Evolutionary conservation across 495 filamentous ascomycete species (phyloP), one percentile per base, ranked within the genome.

Genomic region (Penicillium longicatenatum): DNA sequence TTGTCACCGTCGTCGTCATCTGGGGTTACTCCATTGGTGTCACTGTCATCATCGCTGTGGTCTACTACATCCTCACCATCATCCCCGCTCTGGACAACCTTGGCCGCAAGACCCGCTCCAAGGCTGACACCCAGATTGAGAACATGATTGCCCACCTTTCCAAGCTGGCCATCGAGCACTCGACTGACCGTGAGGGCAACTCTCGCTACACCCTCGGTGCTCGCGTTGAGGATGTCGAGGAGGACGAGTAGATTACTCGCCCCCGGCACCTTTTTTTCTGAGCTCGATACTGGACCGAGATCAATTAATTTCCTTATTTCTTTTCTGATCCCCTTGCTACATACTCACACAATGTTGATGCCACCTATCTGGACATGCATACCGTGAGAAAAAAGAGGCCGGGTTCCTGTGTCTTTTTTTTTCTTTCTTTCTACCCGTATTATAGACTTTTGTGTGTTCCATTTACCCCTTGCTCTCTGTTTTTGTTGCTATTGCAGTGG

Each of bases 21-120:
- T 93, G 89, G 89, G 79, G 73, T 35, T 91, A 88, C 82, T 89
- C 86, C 39, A 89, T 91, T 60, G 87, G 83, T 77, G 86, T 90
- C 59, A 89, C 85, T 52, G 82, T 92, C 70, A 82, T 91, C 76
- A 86, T 90, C 67, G 88, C 89, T 57, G 87, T 91, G 61, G 82
- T 89, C 66, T 91, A 92, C 79, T 89, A 84, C 76, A 67, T 88
- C 65, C 81, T 92, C 70, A 88, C 86, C 76, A 75, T 80, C 65
- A 82, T 89, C 66, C 73, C 79, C 48, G 83, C 74, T 74, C 82
- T 91, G 52, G 83, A 89, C 78, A 87, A 90, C 75, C 86, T 92
- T 58, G 89, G 89, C 69, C 86, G 89, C 71, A 87, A 88, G 84
- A 87, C 85, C 79, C 84, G 89, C 69, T 86, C 79, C 70, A 79